A percentile compares a stretch with the other conserved stretches of the same genome.
Evolutionary conservation across 495 filamentous ascomycete genomes (phyloP).

Genomic region (Sordaria brevicollis): DNA sequence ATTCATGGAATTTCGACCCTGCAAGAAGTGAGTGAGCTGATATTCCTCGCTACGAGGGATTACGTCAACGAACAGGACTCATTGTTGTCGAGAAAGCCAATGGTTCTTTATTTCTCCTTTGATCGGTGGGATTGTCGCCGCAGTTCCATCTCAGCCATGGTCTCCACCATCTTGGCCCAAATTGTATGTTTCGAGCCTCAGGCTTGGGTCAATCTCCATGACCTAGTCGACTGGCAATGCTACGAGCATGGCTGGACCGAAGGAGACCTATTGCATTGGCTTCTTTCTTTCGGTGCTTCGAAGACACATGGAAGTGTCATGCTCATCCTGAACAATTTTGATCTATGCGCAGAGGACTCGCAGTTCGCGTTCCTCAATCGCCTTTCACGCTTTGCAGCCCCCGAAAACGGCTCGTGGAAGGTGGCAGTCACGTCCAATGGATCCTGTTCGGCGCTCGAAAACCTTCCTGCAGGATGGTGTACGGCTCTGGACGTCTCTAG

Average conservation of each 20-base stretch:
- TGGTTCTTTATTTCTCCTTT: constrained; percentile 13
- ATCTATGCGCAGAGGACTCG: not conserved
- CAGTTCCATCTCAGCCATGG: constrained; percentile 7
- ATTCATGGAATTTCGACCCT: constrained; percentile 2
- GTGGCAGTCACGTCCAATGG: not conserved
- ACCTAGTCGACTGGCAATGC: not conserved
- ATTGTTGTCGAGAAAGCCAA: not conserved
- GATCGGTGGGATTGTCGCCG: constrained; percentile 7
- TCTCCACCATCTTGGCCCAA: constrained; percentile 11
- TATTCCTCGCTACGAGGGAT: constrained; percentile 1
- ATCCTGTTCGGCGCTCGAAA: not conserved
- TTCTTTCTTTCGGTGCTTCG: constrained; percentile 1
- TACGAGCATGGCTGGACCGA: constrained; percentile 9
- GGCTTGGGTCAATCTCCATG: not conserved
- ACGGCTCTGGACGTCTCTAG: not conserved
- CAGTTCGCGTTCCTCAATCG: not conserved
- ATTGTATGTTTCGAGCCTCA: constrained; percentile 3
- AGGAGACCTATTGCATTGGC: constrained; percentile 7
- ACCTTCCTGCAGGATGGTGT: not conserved
- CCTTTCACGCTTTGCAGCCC: not conserved
- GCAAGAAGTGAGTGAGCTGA: not conserved
- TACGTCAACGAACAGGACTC: not conserved
- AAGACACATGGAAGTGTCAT: not conserved
- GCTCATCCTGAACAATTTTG: constrained; percentile 11
- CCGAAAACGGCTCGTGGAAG: not conserved